Base-by-base conservation (phyloP, 306 rosid species). In the Sophora flavescens region DNA sequence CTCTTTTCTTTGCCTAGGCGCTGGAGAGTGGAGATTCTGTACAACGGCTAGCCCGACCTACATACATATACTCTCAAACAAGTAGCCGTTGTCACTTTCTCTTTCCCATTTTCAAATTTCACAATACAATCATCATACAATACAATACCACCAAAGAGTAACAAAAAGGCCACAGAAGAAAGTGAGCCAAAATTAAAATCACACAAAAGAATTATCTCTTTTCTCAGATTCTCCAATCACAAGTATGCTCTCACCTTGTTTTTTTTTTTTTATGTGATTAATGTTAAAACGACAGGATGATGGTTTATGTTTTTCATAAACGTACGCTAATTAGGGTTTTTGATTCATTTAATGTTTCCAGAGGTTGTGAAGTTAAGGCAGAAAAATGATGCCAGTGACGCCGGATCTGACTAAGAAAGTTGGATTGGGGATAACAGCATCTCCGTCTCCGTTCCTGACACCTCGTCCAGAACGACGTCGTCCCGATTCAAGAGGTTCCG, bases 401-500 rank as follows among this genome's bases (percentile, higher is more conserved):
- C 98, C 98, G 6, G 98, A 93, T 88, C 89, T 80, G 68, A 32
- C 86, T 10, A 83, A 84, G 87, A 94, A 94, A 87, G 88, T 87
- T 22, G 97, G 98, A 10, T 62, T 83, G 22, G 96, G 98, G 68
- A 68, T 89, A 17, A 33, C 91, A 0, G 78, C 96, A 0, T 82
- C 96, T 51, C 98, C 97, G 0, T 71, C 93, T 33, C 99, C 99
- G 4, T 95, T 91, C 78, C 84, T 89, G 0, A 95, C 99, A 5
- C 99, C 99, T 54, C 97, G 97, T 14, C 97, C 97, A 0, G 97
- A 92, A 75, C 87, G 91, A 15, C 89, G 96, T 2, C 96, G 96
- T 32, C 72, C 83, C 2, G 96, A 89, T 45, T 79, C 91, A 0
- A 81, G 90, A 84, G 84, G 87, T 3, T 53, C 88, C 14, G 97